Evolutionary conservation across 768 basidiomycete genomes (phyloP), one percentile per base, ranked within the genome.

Genomic region (Tylopilus felleus): DNA sequence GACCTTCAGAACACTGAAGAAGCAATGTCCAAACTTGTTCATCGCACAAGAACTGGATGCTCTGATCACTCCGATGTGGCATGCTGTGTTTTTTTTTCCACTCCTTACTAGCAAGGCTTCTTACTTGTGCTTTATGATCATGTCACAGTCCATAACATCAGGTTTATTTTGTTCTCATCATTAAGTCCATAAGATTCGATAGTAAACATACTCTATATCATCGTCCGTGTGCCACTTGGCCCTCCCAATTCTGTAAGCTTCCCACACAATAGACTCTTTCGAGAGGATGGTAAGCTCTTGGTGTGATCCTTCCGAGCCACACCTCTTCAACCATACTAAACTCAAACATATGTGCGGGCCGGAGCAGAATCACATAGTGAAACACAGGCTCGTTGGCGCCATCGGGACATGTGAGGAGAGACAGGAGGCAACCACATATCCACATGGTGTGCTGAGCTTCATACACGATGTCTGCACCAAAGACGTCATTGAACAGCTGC

Each of bases 41-140:
- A 84, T 92, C 47, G 80, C 81, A 40, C 75, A 93, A 47, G 93
- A 96, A 68, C 70, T 94, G 21, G 88, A 90, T 43, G 79, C 78
- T 59, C 73, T 88, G 31, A 73, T 77, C 13, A 67, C 80, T 8
- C 77, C 78, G 4, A 89, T 90, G 86, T 6, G n/a, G n/a, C 13
- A 33, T 7, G 4, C 21, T 21, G 13, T 7, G 22, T n/a, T 8
- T 22, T 17, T n/a, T 28, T 40, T 23, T 40, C 31, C 12, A 10
- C 17, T 28, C 36, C n/a, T 36, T 33, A 3, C 46, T 16, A 8
- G 21, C 33, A 4, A 12, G 13, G 29, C 33, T 10, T 36, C 7
- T 19, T 36, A 9, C 38, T 1, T 17, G n/a, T 38, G 38, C 38
- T 17, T 9, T 17, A 38, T 5, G 27, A 21, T 27, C 44, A 31